Evolutionary conservation across 257 asterid species (phyloP).

Genomic region (Solanum piurae): DNA sequence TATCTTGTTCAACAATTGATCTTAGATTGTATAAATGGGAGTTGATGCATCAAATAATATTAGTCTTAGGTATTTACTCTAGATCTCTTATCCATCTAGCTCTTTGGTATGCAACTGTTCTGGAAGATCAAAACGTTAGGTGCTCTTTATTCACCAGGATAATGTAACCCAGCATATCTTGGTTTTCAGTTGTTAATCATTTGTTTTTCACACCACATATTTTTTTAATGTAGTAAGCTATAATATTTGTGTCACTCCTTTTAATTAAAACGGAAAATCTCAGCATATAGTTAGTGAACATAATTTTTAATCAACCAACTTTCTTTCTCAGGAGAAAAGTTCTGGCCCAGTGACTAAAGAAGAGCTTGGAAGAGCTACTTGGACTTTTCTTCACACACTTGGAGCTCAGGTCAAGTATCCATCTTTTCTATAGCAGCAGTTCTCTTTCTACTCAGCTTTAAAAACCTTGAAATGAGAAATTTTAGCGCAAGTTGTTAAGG

Average conservation of each 20-base stretch:
- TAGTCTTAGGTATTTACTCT: not conserved
- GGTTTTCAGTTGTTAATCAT: not conserved
- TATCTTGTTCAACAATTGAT: not conserved
- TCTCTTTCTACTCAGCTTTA: not conserved
- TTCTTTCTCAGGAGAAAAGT: constrained; percentile 31
- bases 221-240: not conserved
- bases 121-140: not conserved
- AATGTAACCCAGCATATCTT: not conserved
- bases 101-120: not conserved
- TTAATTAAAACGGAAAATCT: not conserved
- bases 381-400: constrained; percentile 95
- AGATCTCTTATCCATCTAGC: not conserved
- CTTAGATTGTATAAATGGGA: not conserved
- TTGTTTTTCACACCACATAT: not conserved
- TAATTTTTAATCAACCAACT: not conserved
- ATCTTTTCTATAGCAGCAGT: not conserved
- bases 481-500: not conserved
- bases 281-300: not conserved
- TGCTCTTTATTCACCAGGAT: not conserved
- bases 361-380: constrained; percentile 92
- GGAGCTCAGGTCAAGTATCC: constrained; percentile 69
- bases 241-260: not conserved
- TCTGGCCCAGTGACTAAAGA: constrained; percentile 65
- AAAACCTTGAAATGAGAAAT: not conserved
- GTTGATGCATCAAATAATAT: not conserved